Conservation (phyloP, 2,329 filamentous ascomycete genomes). For the Cryphonectria parasitica region DNA sequence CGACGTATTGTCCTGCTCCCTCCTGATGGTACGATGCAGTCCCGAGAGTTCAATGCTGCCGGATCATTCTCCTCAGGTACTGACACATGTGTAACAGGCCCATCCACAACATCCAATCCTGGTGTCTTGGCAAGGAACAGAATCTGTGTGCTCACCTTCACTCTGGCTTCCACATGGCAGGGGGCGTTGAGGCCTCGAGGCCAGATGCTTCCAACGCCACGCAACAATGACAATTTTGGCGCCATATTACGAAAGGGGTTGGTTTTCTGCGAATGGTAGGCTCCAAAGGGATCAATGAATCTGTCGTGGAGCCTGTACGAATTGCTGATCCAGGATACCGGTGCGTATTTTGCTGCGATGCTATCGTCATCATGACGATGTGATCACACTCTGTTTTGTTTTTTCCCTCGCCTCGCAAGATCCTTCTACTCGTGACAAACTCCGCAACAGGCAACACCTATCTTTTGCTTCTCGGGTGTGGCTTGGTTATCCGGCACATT, state of each 20-base stretch:
- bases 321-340: background rate
- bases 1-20: background rate
- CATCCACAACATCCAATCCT: background rate
- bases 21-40: background rate
- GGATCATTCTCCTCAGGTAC: background rate
- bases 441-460: background rate
- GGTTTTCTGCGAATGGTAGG: background rate
- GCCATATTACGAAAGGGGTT: background rate
- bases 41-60: background rate
- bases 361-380: background rate
- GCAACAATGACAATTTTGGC: background rate
- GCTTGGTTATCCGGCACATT: background rate
- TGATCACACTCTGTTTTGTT: background rate
- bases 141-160: background rate
- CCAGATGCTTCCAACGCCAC: background rate
- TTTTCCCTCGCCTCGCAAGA: background rate
- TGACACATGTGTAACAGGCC: background rate
- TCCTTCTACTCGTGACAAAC: background rate
- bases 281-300: background rate
- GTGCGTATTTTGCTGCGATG: background rate
- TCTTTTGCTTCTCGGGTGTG: background rate
- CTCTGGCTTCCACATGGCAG: background rate
- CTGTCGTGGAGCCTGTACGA: background rate
- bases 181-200: background rate
- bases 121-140: background rate